A percentile compares a stretch with the other conserved stretches of the same genome.
These are phyloP conservation scores for Coriolopsis trogii DNA, from an alignment of 1,284 basidiomycete genomes.

Conservation along the genomic window DNA sequence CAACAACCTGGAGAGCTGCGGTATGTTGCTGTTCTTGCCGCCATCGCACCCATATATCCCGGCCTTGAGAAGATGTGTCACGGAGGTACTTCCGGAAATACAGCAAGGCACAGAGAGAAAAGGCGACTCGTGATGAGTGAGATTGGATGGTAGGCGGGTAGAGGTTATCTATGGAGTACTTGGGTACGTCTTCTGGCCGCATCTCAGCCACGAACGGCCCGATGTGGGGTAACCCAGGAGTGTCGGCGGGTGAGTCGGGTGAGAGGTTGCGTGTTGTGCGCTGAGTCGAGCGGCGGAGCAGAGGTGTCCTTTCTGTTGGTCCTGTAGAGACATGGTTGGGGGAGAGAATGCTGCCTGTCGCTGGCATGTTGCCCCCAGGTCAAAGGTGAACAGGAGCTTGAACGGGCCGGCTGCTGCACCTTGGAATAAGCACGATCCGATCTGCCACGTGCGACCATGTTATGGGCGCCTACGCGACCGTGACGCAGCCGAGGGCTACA, in stretches of 20 bases:
- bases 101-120: constrained; percentile 35
- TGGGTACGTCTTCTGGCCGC: constrained; percentile 24
- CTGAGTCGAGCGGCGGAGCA: constrained; percentile 7
- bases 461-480: constrained; percentile 9
- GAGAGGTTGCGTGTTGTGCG: background rate
- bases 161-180: constrained; percentile 18
- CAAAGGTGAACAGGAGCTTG: background rate
- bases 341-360: background rate
- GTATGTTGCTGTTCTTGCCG: constrained; percentile 19
- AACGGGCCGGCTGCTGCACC: background rate
- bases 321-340: background rate
- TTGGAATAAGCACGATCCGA: background rate
- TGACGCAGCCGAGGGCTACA: constrained; percentile 9
- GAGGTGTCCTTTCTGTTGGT: constrained; percentile 18
- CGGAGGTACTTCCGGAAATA: constrained; percentile 12
- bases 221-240: constrained; percentile 17
- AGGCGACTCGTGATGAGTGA: constrained; percentile 26
- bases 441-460: constrained; percentile 7
- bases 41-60: constrained; percentile 37
- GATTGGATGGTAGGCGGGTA: constrained; percentile 17
- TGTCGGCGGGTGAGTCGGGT: background rate
- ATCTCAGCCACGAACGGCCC: constrained; percentile 28
- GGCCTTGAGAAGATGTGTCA: background rate
- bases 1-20: constrained; percentile 18
- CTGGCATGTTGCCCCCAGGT: background rate